A percentile compares a stretch with the other conserved stretches of the same genome.
Conservation (phyloP, 352 stramenopile species). For the Aphanomyces cochlioides region DNA sequence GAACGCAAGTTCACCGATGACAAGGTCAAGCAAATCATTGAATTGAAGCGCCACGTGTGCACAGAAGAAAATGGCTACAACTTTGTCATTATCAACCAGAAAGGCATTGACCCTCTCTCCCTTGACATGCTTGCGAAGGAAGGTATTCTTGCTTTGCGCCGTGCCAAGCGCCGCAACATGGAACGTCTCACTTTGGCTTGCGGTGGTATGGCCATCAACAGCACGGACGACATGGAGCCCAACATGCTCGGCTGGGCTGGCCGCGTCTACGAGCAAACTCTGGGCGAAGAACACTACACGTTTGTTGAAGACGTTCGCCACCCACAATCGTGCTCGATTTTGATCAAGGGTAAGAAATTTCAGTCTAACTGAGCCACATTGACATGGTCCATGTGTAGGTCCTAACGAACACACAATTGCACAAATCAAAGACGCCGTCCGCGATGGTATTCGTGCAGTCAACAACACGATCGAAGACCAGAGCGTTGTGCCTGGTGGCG, state of each 20-base stretch:
- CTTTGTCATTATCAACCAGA: conserved; percentile 99
- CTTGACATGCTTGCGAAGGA: conserved; percentile 99
- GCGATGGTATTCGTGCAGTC: conserved; percentile 96
- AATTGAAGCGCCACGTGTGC: conserved; percentile 98
- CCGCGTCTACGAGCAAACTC: conserved; percentile 96
- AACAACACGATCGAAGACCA: conserved; percentile 98
- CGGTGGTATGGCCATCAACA: conserved; percentile 97
- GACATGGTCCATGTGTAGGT: conserved; percentile 32
- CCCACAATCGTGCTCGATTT: conserved; percentile 96
- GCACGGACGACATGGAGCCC: conserved; percentile 95
- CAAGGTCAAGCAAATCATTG: conserved; percentile 96
- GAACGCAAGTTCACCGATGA: conserved; percentile 95
- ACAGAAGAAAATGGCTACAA: conserved; percentile 93
- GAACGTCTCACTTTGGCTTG: conserved; percentile 98
- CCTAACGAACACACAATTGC: conserved; percentile 98
- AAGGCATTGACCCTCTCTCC: conserved; percentile 98
- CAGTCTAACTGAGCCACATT: neutral
- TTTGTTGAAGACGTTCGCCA: conserved; percentile 98
- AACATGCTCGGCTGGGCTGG: conserved; percentile 95
- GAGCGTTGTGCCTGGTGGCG: conserved; percentile 94
- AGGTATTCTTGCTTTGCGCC: conserved; percentile 96
- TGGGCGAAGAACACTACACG: conserved; percentile 99
- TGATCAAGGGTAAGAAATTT: conserved; percentile 90
- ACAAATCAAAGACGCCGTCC: conserved; percentile 99
- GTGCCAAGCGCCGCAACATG: conserved; percentile 99